phyloP scores from a whole-genome alignment of 73 alveolate species.

The Uronychia binucleata region DNA sequence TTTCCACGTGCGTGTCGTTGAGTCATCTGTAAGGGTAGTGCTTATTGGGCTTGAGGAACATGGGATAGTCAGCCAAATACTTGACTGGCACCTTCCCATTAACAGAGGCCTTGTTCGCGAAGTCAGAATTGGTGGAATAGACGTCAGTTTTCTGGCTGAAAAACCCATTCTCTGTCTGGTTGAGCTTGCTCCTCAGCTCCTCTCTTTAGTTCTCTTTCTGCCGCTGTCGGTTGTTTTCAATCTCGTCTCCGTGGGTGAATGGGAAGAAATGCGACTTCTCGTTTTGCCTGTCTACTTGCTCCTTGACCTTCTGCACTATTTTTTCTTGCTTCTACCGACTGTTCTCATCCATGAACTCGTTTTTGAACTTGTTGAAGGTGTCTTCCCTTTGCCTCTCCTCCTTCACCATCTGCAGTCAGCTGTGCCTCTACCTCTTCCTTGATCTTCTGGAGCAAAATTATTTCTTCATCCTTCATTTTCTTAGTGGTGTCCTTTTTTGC shows the following conservation, averaged over 20 bases:
- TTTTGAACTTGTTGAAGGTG: neutral
- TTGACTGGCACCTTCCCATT: slow-evolving; percentile 25
- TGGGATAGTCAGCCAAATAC: slow-evolving; percentile 43
- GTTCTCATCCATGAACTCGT: slow-evolving; percentile 12
- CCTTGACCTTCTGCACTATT: neutral
- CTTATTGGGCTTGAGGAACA: slow-evolving; percentile 39
- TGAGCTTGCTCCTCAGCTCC: slow-evolving; percentile 9
- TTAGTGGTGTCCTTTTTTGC: neutral
- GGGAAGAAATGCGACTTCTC: slow-evolving; percentile 26
- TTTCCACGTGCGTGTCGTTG: slow-evolving; percentile 39
- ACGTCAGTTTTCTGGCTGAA: neutral
- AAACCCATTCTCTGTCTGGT: slow-evolving; percentile 2
- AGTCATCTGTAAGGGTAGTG: slow-evolving; percentile 45
- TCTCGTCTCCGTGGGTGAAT: slow-evolving; percentile 47
- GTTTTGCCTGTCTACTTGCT: neutral
- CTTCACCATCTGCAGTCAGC: slow-evolving; percentile 10
- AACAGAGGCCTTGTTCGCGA: neutral
- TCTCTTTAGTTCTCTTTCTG: slow-evolving; percentile 13
- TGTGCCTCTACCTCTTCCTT: no score
- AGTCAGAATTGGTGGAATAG: neutral
- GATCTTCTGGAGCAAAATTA: no score
- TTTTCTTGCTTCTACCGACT: neutral
- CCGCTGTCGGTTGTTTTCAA: slow-evolving; percentile 2
- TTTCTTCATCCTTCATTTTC: neutral
- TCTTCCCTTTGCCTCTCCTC: slow-evolving; percentile 3